Conservation (phyloP, 2,329 filamentous ascomycete genomes). For the Colletotrichum somersetense region DNA sequence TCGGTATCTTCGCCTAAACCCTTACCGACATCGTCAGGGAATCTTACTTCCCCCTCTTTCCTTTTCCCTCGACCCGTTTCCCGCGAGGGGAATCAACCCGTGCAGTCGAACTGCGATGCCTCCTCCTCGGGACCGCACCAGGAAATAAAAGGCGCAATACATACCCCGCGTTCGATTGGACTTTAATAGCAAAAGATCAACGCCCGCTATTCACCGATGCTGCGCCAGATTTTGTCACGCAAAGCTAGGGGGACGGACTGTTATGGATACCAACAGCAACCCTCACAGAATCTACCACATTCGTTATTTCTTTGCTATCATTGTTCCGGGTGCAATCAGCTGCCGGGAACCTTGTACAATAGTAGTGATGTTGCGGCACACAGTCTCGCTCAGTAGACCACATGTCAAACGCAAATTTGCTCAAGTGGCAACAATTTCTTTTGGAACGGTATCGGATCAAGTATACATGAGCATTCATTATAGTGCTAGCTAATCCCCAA, state of each 20-base stretch:
- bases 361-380: slow-evolving; percentile 33
- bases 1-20: slow-evolving; percentile 60
- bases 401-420: slow-evolving; percentile 6
- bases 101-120: not conserved
- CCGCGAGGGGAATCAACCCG: slow-evolving; percentile 8
- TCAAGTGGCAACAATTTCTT: slow-evolving; percentile 12
- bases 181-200: slow-evolving; percentile 34
- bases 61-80: not conserved
- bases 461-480: not conserved
- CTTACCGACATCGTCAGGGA: slow-evolving; percentile 7
- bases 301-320: slow-evolving; percentile 34
- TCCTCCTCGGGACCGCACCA: not conserved
- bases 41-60: not conserved
- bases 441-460: slow-evolving; percentile 1
- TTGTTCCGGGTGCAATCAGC: not conserved
- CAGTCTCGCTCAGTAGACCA: slow-evolving; percentile 10
- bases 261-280: slow-evolving; percentile 14
- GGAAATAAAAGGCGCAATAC: not conserved
- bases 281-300: slow-evolving; percentile 39
- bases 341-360: slow-evolving; percentile 22
- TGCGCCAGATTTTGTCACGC: slow-evolving; percentile 31
- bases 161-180: slow-evolving; percentile 10
- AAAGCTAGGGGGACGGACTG: slow-evolving; percentile 11
- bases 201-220: slow-evolving; percentile 22
- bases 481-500: slow-evolving; percentile 7